phyloP scores from a whole-genome alignment of 139 green algal species.

The Chlamydomonas sphaeroides region DNA sequence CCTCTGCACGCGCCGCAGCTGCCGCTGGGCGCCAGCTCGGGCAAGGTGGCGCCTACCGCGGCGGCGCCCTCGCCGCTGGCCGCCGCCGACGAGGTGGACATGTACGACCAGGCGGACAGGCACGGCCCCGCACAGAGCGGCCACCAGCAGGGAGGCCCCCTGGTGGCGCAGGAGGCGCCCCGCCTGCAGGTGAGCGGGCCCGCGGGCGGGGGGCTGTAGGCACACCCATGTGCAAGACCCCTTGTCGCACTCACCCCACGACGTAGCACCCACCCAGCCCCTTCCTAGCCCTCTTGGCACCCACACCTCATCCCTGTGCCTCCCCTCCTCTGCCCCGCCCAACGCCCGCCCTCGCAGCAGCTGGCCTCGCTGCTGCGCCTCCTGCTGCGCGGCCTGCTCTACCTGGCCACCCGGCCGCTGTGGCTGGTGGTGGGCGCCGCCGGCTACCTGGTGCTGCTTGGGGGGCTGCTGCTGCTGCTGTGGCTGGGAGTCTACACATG shows the following conservation, averaged over 20 bases:
- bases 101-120: not conserved
- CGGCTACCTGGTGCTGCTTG: not conserved
- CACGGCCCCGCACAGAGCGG: too few species aligned
- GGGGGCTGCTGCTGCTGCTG: not conserved
- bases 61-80: too few species aligned
- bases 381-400: not conserved
- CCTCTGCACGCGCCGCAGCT: not conserved
- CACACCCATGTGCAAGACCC: too few species aligned
- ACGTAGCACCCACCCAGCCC: too few species aligned
- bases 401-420: not conserved
- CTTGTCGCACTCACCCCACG: too few species aligned
- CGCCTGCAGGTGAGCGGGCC: too few species aligned
- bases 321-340: not conserved
- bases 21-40: too few species aligned
- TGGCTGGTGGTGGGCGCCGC: not conserved
- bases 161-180: not conserved
- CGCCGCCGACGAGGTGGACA: not conserved
- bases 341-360: not conserved
- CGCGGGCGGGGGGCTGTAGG: too few species aligned
- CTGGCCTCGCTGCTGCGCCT: not conserved
- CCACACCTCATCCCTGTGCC: not conserved
- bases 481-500: slow-evolving; percentile 13
- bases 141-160: too few species aligned
- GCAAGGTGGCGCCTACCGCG: not conserved
- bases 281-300: too few species aligned